Conservation (phyloP, 2,329 filamentous ascomycete genomes). For the Botryotinia calthae region DNA sequence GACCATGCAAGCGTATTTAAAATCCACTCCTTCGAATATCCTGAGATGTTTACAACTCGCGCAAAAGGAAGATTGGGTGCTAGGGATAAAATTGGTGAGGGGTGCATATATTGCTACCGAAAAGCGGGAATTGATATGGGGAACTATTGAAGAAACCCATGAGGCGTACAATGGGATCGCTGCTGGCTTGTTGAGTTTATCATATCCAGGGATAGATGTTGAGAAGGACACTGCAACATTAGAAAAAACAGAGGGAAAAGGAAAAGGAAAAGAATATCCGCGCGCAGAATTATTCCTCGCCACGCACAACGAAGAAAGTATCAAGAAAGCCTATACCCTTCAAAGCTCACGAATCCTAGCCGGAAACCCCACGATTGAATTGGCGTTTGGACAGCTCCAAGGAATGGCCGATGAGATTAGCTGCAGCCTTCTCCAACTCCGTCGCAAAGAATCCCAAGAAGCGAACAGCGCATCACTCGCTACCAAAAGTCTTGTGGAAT, state of each 20-base stretch:
- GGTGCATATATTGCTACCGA: slow-evolving; percentile 53
- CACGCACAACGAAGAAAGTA: slow-evolving; percentile 74
- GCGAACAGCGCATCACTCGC: too few species aligned
- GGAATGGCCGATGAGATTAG: slow-evolving; percentile 94
- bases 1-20: slow-evolving; percentile 54
- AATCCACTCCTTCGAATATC: slow-evolving; percentile 47
- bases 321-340: slow-evolving; percentile 54
- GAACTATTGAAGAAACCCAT: slow-evolving; percentile 48
- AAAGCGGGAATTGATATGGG: slow-evolving; percentile 45
- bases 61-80: slow-evolving; percentile 47
- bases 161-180: slow-evolving; percentile 56
- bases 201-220: slow-evolving; percentile 37
- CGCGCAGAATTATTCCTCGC: slow-evolving; percentile 64
- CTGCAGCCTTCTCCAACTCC: slow-evolving; percentile 48
- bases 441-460: background rate
- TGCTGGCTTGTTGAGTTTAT: slow-evolving; percentile 44
- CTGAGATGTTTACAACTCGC: slow-evolving; percentile 46
- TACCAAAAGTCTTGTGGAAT: background rate
- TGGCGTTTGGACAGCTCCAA: slow-evolving; percentile 73
- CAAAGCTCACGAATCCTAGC: slow-evolving; percentile 43
- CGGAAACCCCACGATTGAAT: slow-evolving; percentile 42
- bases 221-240: slow-evolving; percentile 16
- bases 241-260: background rate
- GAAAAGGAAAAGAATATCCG: slow-evolving; percentile 18
- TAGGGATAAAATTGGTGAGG: slow-evolving; percentile 52